A percentile compares a stretch with the other conserved stretches of the same genome.
Evolutionary conservation across 495 filamentous ascomycete species (phyloP).

Genomic region (Chaetomium fimeti): DNA sequence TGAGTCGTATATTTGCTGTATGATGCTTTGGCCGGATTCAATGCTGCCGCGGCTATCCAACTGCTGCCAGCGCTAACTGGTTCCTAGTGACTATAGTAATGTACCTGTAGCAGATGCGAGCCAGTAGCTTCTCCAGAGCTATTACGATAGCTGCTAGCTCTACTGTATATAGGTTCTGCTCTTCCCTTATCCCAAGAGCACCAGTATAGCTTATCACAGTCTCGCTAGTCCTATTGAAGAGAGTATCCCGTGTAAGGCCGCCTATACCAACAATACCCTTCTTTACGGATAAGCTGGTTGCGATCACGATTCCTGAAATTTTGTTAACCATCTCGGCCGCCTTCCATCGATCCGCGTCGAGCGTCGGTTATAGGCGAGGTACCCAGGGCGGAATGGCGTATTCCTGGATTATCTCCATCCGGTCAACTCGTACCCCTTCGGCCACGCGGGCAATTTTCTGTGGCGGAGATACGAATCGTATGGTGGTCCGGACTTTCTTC

Average conservation of each 20-base stretch:
- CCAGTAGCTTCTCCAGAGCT: constrained; percentile 15
- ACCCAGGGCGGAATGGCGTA: constrained; percentile 19
- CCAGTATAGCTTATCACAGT: constrained; percentile 6
- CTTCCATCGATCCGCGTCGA: constrained; percentile 15
- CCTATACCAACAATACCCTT: constrained; percentile 18
- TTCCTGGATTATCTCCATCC: constrained; percentile 14
- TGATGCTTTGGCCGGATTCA: constrained; percentile 12
- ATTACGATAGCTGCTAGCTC: constrained; percentile 17
- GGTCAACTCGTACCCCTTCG: constrained; percentile 1
- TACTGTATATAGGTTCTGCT: constrained; percentile 21
- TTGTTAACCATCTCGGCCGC: constrained; percentile 15
- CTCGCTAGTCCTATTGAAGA: constrained; percentile 18
- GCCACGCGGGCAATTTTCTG: constrained; percentile 7
- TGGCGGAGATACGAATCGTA: background rate
- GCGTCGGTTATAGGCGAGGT: constrained; percentile 12
- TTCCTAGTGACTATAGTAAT: constrained; percentile 21
- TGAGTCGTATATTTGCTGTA: constrained; percentile 19
- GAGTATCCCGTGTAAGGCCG: constrained; percentile 10
- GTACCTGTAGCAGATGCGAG: constrained; percentile 13
- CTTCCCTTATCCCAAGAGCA: constrained; percentile 19
- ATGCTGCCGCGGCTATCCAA: constrained; percentile 17
- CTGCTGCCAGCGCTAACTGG: constrained; percentile 20
- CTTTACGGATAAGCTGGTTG: constrained; percentile 19
- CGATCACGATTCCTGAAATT: constrained; percentile 17
- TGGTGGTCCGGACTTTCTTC: background rate